Conservation (phyloP, 805 yeast genomes). For the Candida tibetensis region DNA sequence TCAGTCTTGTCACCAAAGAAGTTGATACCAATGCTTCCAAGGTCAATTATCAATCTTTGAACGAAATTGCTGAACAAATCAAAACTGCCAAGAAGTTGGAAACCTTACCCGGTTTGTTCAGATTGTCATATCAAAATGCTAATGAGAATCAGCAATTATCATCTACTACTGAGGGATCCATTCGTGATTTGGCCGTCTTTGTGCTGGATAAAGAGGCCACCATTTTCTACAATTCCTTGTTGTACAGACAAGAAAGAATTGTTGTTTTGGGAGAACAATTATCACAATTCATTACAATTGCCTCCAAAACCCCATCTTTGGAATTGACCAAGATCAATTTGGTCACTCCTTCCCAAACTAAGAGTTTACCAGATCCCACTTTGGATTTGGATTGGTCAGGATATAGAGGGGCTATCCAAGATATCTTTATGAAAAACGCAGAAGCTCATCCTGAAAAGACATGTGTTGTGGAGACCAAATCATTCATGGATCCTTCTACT, state of each 20-base stretch:
- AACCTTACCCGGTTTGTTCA: conserved; percentile 60
- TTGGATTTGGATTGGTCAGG: conserved; percentile 84
- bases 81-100: conserved; percentile 50
- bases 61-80: conserved; percentile 53
- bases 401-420: conserved; percentile 94
- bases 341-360: conserved; percentile 62
- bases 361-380: conserved; percentile 82
- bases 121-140: conserved; percentile 55
- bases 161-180: conserved; percentile 49
- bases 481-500: conserved; percentile 51
- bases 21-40: conserved; percentile 34
- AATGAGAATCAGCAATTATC: conserved; percentile 39
- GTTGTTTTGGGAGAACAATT: conserved; percentile 72
- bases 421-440: conserved; percentile 88
- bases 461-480: conserved; percentile 90
- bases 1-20: conserved; percentile 42
- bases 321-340: conserved; percentile 62
- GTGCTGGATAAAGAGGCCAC: conserved; percentile 21
- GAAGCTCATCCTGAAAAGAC: conserved; percentile 77
- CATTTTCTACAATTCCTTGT: conserved; percentile 69
- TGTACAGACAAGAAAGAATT: conserved; percentile 71
- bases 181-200: conserved; percentile 65
- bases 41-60: conserved; percentile 45
- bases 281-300: conserved; percentile 43
- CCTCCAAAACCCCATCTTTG: conserved; percentile 32